Evolutionary conservation across 148 eudicot species (phyloP).

Genomic region (Rhododendron henanense): DNA sequence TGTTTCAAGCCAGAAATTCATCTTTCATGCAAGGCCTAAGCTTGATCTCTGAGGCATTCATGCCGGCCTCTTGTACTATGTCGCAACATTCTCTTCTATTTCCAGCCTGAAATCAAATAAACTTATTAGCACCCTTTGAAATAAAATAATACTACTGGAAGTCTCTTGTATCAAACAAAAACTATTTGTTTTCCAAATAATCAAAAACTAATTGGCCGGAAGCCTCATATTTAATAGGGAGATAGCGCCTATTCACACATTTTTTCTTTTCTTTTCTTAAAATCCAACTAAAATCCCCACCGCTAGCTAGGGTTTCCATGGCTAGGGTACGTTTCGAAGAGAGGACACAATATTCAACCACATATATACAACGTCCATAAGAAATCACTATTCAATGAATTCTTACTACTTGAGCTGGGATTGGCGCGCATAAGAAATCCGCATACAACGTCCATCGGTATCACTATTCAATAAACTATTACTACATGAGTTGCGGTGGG

Average conservation of each 20-base stretch:
- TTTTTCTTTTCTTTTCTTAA: not conserved
- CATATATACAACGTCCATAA: no score
- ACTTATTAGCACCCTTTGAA: not conserved
- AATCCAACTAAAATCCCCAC: not conserved
- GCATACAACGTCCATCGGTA: not conserved
- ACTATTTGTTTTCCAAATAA: not conserved
- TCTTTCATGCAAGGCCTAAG: slow-evolving; percentile 33
- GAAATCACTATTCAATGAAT: no score
- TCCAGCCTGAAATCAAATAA: slow-evolving; percentile 27
- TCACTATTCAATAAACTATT: no score
- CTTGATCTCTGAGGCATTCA: slow-evolving; percentile 28
- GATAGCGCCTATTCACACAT: no score
- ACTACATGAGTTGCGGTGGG: no score
- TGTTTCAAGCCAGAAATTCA: slow-evolving; percentile 19
- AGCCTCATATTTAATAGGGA: not conserved
- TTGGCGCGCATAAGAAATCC: no score
- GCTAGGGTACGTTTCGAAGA: not conserved
- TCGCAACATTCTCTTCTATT: slow-evolving; percentile 47
- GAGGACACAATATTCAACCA: not conserved
- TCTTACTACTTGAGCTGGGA: no score
- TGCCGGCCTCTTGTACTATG: slow-evolving; percentile 24
- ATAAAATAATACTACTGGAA: not conserved
- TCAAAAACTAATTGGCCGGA: not conserved
- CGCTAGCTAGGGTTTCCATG: not conserved
- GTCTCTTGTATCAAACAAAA: not conserved